phyloP scores from a whole-genome alignment of 208 protist genomes.

The Crithidia bombi region DNA sequence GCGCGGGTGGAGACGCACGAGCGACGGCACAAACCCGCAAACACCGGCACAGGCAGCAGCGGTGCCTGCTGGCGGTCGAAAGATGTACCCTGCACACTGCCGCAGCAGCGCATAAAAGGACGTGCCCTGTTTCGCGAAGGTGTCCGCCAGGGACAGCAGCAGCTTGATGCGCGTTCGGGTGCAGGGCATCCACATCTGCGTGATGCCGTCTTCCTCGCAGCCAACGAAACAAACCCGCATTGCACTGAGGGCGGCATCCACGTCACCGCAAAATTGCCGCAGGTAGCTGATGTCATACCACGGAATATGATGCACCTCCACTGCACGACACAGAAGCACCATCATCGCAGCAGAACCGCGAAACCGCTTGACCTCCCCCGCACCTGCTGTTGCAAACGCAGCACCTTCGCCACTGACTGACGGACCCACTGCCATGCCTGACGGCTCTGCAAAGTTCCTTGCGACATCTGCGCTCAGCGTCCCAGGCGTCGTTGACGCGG shows the following conservation, averaged over 20 bases:
- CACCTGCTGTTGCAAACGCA: background rate
- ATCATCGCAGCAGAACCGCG: conserved; percentile 87
- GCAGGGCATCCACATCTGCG: conserved; percentile 80
- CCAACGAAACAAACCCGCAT: conserved; percentile 67
- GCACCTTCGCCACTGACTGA: background rate
- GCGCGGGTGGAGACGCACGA: conserved; percentile 64
- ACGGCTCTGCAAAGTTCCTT: background rate
- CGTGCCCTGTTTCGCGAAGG: conserved; percentile 27
- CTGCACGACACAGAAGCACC: conserved; percentile 60
- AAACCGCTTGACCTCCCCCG: conserved; percentile 27
- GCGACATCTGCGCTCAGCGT: background rate
- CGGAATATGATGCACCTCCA: conserved; percentile 54
- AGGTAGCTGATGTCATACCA: conserved; percentile 74
- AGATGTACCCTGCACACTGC: conserved; percentile 53
- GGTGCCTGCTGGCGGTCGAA: conserved; percentile 22
- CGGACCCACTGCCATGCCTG: background rate
- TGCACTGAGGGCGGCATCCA: conserved; percentile 38
- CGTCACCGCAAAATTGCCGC: conserved; percentile 32
- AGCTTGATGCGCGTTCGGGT: conserved; percentile 58
- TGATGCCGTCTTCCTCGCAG: conserved; percentile 54
- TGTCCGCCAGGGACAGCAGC: conserved; percentile 52
- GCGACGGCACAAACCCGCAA: conserved; percentile 53
- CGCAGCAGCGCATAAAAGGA: conserved; percentile 64
- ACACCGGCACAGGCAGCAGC: background rate
- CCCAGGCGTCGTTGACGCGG: background rate